These are phyloP conservation scores for Balakata baccata DNA, from an alignment of 345 rosid genomes.

Conservation along the genomic window DNA sequence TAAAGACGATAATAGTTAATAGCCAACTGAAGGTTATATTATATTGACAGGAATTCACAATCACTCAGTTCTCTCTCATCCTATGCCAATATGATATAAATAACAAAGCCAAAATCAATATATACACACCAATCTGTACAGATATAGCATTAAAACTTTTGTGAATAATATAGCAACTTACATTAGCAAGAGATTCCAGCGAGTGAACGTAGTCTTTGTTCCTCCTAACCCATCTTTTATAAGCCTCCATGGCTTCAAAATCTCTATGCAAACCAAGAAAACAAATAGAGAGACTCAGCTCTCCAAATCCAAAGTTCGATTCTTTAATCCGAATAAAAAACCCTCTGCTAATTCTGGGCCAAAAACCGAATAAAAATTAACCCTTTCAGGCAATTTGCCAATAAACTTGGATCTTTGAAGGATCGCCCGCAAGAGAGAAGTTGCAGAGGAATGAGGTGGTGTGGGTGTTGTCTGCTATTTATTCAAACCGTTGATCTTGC, in stretches of 20 bases:
- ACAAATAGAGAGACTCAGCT: constrained; percentile 4
- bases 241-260: constrained; percentile 67
- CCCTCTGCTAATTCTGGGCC: constrained; percentile 8
- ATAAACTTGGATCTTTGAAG: background rate
- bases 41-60: too few relatives aligned
- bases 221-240: constrained; percentile 84
- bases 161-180: constrained; percentile 32
- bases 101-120: background rate
- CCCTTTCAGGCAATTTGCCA: background rate
- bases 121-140: background rate
- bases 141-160: background rate
- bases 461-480: background rate
- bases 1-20: too few relatives aligned
- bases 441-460: background rate
- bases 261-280: background rate
- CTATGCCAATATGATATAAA: background rate
- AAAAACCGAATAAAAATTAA: constrained; percentile 6
- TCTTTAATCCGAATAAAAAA: background rate
- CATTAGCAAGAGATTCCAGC: constrained; percentile 87
- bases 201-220: constrained; percentile 86
- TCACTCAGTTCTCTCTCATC: too few relatives aligned
- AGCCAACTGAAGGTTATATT: too few relatives aligned
- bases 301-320: background rate
- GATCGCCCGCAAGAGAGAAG: background rate
- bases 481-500: background rate